Conservation (phyloP, 2,329 filamentous ascomycete genomes). For the Thelonectria discophora region DNA sequence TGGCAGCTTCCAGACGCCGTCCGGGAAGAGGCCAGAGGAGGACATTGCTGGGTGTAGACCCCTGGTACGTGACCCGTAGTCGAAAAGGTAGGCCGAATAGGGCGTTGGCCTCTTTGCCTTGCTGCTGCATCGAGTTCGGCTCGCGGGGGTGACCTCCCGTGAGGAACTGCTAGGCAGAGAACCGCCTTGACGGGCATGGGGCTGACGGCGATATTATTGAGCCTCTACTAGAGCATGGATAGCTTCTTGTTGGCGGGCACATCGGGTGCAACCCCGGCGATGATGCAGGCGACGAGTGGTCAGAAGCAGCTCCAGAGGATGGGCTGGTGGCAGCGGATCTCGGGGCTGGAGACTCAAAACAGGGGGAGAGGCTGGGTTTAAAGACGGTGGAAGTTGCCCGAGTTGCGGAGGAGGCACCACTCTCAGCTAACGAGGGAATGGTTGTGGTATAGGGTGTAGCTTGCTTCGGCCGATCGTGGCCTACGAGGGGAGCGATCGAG, state of each 20-base stretch:
- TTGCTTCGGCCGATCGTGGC: background rate
- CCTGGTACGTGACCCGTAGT: no score
- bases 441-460: constrained; percentile 4
- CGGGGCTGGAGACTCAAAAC: constrained; percentile 26
- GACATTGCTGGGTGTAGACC: no score
- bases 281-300: constrained; percentile 48
- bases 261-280: constrained; percentile 50
- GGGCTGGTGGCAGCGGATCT: constrained; percentile 42
- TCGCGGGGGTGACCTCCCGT: constrained; percentile 21
- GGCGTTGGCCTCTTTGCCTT: constrained; percentile 1
- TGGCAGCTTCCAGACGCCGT: no score
- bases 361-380: background rate
- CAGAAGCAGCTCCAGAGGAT: constrained; percentile 48
- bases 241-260: constrained; percentile 38
- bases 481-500: no score
- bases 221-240: constrained; percentile 28
- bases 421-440: constrained; percentile 10
- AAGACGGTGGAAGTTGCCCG: constrained; percentile 12
- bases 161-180: constrained; percentile 36
- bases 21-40: no score
- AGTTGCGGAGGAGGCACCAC: constrained; percentile 1
- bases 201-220: constrained; percentile 43
- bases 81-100: no score
- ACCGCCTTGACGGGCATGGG: constrained; percentile 47
- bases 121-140: constrained; percentile 5